These are phyloP conservation scores for Gnetum montanum DNA, from an alignment of 75 land plant species.

Conservation along the genomic window DNA sequence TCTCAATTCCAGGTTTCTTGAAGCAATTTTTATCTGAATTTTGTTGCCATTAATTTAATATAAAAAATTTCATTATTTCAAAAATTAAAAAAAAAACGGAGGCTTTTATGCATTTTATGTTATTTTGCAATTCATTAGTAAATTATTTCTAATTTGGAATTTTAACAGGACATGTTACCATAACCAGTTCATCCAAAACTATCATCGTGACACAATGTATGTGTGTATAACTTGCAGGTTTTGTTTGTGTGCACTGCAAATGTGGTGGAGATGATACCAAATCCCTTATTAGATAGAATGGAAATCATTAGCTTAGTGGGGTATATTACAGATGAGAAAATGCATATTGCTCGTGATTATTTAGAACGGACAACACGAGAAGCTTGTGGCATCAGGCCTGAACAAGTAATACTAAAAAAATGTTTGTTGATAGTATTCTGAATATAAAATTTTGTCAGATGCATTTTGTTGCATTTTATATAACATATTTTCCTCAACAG, in stretches of 20 bases:
- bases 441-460: background rate
- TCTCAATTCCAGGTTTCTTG: too few relatives aligned
- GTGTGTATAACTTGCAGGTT: constrained; percentile 72
- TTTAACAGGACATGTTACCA: too few relatives aligned
- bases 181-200: too few relatives aligned
- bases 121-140: too few relatives aligned
- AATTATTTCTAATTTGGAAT: too few relatives aligned
- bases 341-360: constrained; percentile 94
- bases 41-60: too few relatives aligned
- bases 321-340: constrained; percentile 94
- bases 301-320: constrained; percentile 91
- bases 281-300: constrained; percentile 89
- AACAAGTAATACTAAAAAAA: constrained; percentile 64
- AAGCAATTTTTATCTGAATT: too few relatives aligned
- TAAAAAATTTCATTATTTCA: too few relatives aligned
- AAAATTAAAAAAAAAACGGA: too few relatives aligned
- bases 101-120: too few relatives aligned
- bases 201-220: too few relatives aligned
- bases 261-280: constrained; percentile 81
- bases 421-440: constrained; percentile 3
- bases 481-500: constrained; percentile 25
- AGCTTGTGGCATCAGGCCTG: constrained; percentile 84
- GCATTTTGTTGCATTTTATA: background rate
- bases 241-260: constrained; percentile 98
- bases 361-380: constrained; percentile 82